Evolutionary conservation across 2,329 filamentous ascomycete genomes (phyloP).

Genomic region (Fusarium sp.): DNA sequence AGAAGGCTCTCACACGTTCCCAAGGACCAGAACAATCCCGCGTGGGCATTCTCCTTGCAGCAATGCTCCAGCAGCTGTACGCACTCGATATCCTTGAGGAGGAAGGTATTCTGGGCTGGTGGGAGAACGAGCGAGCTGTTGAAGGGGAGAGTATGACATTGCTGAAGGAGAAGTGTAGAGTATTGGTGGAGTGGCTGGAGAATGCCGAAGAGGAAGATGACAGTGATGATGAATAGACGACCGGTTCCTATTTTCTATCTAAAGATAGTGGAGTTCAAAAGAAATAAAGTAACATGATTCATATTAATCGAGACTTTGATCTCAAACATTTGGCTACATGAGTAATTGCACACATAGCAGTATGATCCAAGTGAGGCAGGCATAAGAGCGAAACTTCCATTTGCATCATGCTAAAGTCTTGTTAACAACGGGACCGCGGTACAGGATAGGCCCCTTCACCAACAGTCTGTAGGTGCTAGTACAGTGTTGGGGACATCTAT

Average conservation of each 20-base stretch:
- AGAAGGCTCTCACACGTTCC: constrained; percentile 78
- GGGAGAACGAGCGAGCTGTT: constrained; percentile 77
- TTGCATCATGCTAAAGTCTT: not conserved
- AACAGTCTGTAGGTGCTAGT: not conserved
- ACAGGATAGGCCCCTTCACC: not conserved
- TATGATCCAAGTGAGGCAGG: not conserved
- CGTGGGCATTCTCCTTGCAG: constrained; percentile 76
- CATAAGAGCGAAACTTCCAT: not conserved
- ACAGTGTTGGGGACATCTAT: not conserved
- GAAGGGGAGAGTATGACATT: constrained; percentile 75
- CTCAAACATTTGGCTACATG: not conserved
- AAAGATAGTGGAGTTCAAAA: constrained; percentile 34
- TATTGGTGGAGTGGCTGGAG: constrained; percentile 86
- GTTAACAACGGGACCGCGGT: not conserved
- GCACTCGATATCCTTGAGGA: constrained; percentile 87
- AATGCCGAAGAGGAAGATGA: constrained; percentile 80
- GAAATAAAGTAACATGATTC: constrained; percentile 16
- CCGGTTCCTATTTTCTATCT: constrained; percentile 8
- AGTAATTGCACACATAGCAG: not conserved
- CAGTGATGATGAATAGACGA: constrained; percentile 54
- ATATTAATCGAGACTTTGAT: not conserved
- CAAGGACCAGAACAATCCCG: constrained; percentile 66
- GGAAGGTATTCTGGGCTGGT: constrained; percentile 90
- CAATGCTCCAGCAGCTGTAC: constrained; percentile 86
- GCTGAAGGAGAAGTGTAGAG: constrained; percentile 79